These are phyloP conservation scores for Eimeria maxima DNA, from an alignment of 169 alveolate genomes.

Conservation along the genomic window DNA sequence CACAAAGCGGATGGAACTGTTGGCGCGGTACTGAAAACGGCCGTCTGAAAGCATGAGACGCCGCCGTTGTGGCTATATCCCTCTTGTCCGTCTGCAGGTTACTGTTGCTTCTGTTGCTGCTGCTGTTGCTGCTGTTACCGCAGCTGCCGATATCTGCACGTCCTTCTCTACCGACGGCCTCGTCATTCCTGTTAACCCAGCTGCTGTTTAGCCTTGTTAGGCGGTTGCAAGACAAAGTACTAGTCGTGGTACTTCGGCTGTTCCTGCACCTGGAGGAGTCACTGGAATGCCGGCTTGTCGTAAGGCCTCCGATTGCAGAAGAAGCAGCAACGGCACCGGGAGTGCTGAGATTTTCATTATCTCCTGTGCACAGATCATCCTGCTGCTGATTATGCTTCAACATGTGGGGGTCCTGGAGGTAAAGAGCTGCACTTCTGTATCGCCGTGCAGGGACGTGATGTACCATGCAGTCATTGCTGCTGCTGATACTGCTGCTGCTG, in stretches of 20 bases:
- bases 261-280: background rate
- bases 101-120: background rate
- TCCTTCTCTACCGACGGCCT: background rate
- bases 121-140: no score
- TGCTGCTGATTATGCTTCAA: background rate
- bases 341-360: background rate
- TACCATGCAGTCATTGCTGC: background rate
- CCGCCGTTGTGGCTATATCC: background rate
- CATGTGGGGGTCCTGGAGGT: background rate
- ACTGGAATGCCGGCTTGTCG: background rate
- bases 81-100: no score
- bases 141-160: background rate
- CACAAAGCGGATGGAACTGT: background rate
- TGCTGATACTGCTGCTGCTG: background rate
- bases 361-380: background rate
- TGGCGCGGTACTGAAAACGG: background rate
- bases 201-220: background rate
- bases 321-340: background rate
- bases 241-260: background rate
- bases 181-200: background rate
- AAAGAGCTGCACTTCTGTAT: background rate
- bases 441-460: conserved; percentile 23
- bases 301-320: background rate
- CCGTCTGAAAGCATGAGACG: background rate
- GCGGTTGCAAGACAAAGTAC: background rate